Evolutionary conservation across 2,329 filamentous ascomycete species (phyloP).

Genomic region (Drechslera avenae): DNA sequence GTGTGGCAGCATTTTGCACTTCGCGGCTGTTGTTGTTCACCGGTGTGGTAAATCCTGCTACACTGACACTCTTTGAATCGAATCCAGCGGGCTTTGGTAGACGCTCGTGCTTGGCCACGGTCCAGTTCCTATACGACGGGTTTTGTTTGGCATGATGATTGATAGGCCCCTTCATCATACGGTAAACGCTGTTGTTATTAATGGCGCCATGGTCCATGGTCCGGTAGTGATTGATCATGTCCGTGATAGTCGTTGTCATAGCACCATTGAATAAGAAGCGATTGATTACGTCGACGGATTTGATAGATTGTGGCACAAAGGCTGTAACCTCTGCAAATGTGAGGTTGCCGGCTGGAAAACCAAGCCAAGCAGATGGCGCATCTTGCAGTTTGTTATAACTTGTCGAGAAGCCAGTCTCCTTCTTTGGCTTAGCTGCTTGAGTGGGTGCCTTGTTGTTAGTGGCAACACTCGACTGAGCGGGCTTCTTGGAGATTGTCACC

Average conservation of each 20-base stretch:
- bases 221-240: constrained; percentile 28
- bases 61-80: constrained; percentile 20
- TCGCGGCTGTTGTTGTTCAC: neutral
- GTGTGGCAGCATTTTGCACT: neutral
- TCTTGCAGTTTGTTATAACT: constrained; percentile 21
- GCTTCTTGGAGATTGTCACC: neutral
- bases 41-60: constrained; percentile 22
- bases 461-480: neutral
- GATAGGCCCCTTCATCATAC: constrained; percentile 27
- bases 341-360: constrained; percentile 30
- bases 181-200: constrained; percentile 18
- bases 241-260: constrained; percentile 2
- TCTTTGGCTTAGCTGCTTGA: neutral
- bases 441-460: no score
- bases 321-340: constrained; percentile 32
- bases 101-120: constrained; percentile 11
- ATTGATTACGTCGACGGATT: constrained; percentile 29
- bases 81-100: constrained; percentile 13
- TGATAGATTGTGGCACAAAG: constrained; percentile 32
- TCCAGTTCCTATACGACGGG: constrained; percentile 22
- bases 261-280: constrained; percentile 33
- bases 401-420: neutral
- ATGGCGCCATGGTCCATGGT: constrained; percentile 15
- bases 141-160: constrained; percentile 14
- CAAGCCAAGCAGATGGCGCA: constrained; percentile 21